Base-by-base conservation (phyloP, 805 yeast genomes). In the Wickerhamiella occidentalis region DNA sequence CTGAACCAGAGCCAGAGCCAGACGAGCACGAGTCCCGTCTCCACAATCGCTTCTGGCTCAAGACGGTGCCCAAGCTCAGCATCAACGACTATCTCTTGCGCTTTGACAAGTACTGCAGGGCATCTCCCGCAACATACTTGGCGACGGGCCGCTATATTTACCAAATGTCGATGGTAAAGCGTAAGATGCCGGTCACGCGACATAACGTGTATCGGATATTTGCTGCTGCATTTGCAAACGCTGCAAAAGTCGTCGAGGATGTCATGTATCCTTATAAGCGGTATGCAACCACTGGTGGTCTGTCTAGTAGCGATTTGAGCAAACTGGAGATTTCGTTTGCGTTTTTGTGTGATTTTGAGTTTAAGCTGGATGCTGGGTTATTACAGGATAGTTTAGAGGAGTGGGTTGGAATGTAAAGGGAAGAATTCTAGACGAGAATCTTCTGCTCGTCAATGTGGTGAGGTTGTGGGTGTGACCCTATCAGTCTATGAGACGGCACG, bases 281-380 rank as follows among this genome's bases (percentile, higher is more conserved):
- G 49, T 72, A 70, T 50, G 71, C 75, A 36, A 69, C 69, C 37
- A 75, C 71, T 0, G 74, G 74, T 22, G 78, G 78, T 0, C 61
- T 74, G 12, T 60, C 70, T 3, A 51, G 64, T 37, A 48, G 57
- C 3, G 82, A 77, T 48, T 61, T 77, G 45, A 62, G 67, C 49
- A 63, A 67, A 23, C 61, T 78, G 40, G 82, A 77, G 55, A 68
- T 76, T 18, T 70, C 77, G 1, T 63, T 77, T 36, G 60, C 78
- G 50, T 74, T 72, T 55, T 57, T 76, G 42, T 52, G 73, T 45
- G 72, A 75, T 56, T 77, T 75, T 58, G 71, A 74, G 44, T 61
- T 78, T 50, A 69, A 68, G 40, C 71, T 73, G 6, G 72, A 72
- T 50, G 62, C 63, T 17, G 51, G 28, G n/a, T 15, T 37, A 33